Conservation (phyloP, 2,329 filamentous ascomycete genomes). For the Neonectria coccinea region DNA sequence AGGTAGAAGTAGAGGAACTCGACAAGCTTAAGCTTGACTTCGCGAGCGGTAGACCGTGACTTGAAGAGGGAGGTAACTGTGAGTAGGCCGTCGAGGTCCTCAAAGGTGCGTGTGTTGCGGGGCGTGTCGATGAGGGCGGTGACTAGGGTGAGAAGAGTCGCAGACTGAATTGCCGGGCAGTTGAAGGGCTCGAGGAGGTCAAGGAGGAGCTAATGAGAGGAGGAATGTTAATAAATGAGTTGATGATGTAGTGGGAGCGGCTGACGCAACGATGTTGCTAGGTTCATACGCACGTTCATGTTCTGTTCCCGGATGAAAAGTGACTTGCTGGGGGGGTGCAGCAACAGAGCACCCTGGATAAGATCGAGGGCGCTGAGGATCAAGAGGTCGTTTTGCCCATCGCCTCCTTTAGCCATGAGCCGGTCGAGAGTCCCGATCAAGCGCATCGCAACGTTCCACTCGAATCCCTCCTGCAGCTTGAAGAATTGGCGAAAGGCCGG, state of each 20-base stretch:
- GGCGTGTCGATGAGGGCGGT: constrained; percentile 89
- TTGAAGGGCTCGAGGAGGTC: constrained; percentile 94
- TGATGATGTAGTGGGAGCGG: background rate
- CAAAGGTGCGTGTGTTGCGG: constrained; percentile 90
- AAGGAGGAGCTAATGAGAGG: constrained; percentile 76
- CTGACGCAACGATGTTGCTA: background rate
- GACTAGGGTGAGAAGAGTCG: constrained; percentile 90
- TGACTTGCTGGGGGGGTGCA: constrained; percentile 89
- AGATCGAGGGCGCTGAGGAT: constrained; percentile 90
- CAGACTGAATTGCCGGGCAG: constrained; percentile 90
- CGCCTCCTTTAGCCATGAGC: constrained; percentile 83
- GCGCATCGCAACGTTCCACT: constrained; percentile 94
- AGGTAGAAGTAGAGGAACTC: constrained; percentile 99
- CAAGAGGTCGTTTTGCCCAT: constrained; percentile 86
- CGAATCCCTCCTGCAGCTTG: constrained; percentile 94
- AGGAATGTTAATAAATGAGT: constrained; percentile 28
- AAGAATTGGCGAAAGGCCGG: constrained; percentile 96
- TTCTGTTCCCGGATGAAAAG: constrained; percentile 90
- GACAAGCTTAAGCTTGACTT: constrained; percentile 95
- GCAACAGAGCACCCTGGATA: constrained; percentile 86
- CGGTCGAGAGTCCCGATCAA: constrained; percentile 88
- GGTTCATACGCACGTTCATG: constrained; percentile 79
- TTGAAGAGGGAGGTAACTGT: constrained; percentile 95
- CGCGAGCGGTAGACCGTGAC: constrained; percentile 82
- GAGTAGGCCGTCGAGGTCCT: constrained; percentile 89